These are phyloP conservation scores for Nicotiana undulata DNA, from an alignment of 257 asterid species.

Conservation along the genomic window DNA sequence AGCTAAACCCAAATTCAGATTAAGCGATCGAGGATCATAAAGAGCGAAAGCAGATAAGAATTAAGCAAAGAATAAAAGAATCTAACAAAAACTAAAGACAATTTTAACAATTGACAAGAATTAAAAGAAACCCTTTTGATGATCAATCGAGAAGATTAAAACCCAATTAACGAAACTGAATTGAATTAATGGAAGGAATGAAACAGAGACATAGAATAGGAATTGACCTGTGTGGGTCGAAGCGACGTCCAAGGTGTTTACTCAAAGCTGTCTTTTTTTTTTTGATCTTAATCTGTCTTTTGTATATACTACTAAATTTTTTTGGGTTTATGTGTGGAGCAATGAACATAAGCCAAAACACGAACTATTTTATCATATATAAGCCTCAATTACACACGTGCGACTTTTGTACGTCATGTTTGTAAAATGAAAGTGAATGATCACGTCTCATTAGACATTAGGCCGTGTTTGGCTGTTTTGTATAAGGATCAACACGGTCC, in stretches of 20 bases:
- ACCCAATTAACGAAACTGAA: conserved; percentile 7
- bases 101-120: conserved; percentile 10
- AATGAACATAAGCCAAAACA: conserved; percentile 18
- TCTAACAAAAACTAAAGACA: not conserved
- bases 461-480: conserved; percentile 14
- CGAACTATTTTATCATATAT: not conserved
- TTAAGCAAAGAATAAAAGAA: not conserved
- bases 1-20: not conserved
- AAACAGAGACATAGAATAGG: conserved; percentile 5
- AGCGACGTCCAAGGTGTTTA: conserved; percentile 16
- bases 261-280: conserved; percentile 7
- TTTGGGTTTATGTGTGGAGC: not conserved
- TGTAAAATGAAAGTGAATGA: not conserved
- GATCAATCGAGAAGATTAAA: conserved; percentile 11
- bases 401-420: not conserved
- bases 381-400: conserved; percentile 15
- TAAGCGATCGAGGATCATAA: not conserved
- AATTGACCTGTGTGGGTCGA: conserved; percentile 38
- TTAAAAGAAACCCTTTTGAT: conserved; percentile 25
- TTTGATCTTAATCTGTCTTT: not conserved
- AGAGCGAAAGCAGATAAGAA: not conserved
- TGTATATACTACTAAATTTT: not conserved
- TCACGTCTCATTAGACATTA: not conserved
- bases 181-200: conserved; percentile 15
- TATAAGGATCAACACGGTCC: not conserved